Conservation (phyloP, 805 yeast species). For the Trichomonascus vanleenenianus region DNA sequence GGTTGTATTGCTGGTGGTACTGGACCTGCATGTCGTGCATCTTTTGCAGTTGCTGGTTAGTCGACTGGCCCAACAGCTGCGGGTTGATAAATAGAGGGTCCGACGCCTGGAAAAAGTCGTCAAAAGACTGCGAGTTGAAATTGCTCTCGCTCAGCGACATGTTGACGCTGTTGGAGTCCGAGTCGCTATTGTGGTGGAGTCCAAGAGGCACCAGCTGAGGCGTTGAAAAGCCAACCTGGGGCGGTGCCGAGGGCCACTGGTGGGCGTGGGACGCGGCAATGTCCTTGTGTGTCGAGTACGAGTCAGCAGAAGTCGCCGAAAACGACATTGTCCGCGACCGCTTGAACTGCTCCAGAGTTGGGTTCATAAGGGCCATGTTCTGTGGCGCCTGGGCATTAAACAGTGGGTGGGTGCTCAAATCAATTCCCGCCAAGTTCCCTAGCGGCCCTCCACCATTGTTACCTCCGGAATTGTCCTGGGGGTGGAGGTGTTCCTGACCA, state of each 20-base stretch:
- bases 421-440: too few relatives aligned
- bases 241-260: conserved; percentile 36
- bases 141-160: too few relatives aligned
- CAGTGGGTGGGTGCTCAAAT: too few relatives aligned
- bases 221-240: conserved; percentile 72
- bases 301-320: conserved; percentile 53
- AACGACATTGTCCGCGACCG: conserved; percentile 37
- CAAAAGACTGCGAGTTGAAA: conserved; percentile 34
- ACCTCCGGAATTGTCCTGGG: too few relatives aligned
- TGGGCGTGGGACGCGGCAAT: conserved; percentile 15
- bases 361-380: background rate
- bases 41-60: too few relatives aligned
- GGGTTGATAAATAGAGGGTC: conserved; percentile 23
- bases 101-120: conserved; percentile 41
- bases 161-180: conserved; percentile 32
- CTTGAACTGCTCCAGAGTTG: background rate
- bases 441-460: background rate
- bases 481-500: too few relatives aligned
- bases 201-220: conserved; percentile 59
- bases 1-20: conserved; percentile 1
- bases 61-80: conserved; percentile 11
- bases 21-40: background rate
- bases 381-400: background rate
- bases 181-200: conserved; percentile 9
- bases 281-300: conserved; percentile 50